Evolutionary conservation across 2,329 filamentous ascomycete species (phyloP).

Genomic region (Intubia oerlemansii): DNA sequence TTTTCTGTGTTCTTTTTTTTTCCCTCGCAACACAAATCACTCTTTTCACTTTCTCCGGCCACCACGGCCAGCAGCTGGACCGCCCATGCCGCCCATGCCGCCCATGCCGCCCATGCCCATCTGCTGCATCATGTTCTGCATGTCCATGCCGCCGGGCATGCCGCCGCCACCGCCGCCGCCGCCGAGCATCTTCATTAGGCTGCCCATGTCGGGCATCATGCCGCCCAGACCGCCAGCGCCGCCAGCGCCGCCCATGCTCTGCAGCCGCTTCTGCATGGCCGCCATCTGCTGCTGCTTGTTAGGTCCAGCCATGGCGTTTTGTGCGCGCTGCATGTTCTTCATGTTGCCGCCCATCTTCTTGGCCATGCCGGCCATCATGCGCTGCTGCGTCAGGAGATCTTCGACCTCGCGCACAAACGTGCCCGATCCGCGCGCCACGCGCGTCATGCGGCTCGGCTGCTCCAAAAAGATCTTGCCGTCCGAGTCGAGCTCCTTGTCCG

Average conservation of each 20-base stretch:
- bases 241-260: conserved; percentile 66
- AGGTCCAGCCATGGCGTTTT: conserved; percentile 73
- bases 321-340: conserved; percentile 91
- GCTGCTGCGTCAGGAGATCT: conserved; percentile 89
- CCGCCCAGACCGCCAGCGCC: conserved; percentile 18
- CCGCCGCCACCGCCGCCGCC: conserved; percentile 43
- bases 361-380: conserved; percentile 98
- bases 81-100: conserved; percentile 8
- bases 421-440: conserved; percentile 74
- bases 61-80: conserved; percentile 4
- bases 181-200: conserved; percentile 82
- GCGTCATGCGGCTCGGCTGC: conserved; percentile 79
- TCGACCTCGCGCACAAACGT: conserved; percentile 86
- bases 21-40: too few relatives aligned
- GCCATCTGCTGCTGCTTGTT: conserved; percentile 89
- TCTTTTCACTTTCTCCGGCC: conserved; percentile 5
- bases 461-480: conserved; percentile 90
- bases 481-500: conserved; percentile 79
- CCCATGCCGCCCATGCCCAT: conserved; percentile 39
- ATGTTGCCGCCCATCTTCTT: conserved; percentile 97
- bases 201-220: conserved; percentile 58
- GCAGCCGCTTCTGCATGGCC: conserved; percentile 89
- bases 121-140: conserved; percentile 63
- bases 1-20: too few relatives aligned
- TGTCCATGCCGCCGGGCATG: conserved; percentile 52